These are phyloP conservation scores for Diospyros lotus DNA, from an alignment of 148 eudicot genomes.

Conservation along the genomic window DNA sequence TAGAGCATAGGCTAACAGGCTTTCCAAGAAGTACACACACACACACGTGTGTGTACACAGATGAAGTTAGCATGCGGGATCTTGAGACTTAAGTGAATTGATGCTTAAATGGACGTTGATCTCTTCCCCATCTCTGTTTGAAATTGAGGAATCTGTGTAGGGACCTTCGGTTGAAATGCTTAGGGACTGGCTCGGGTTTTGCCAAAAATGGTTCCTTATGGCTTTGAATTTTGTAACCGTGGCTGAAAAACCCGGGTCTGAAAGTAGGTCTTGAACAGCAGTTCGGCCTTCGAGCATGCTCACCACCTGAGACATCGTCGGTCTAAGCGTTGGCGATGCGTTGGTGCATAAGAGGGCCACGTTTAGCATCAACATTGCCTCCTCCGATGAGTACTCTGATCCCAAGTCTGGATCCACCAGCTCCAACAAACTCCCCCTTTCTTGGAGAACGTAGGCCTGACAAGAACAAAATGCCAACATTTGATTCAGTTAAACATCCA, in stretches of 20 bases:
- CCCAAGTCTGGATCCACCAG: slow-evolving; percentile 57
- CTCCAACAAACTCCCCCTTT: slow-evolving; percentile 46
- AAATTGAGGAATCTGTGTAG: slow-evolving; percentile 21
- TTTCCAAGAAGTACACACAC: too few species aligned
- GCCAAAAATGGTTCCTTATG: slow-evolving; percentile 54
- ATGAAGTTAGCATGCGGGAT: too few species aligned
- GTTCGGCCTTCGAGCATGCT: slow-evolving; percentile 65
- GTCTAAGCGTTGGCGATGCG: slow-evolving; percentile 52
- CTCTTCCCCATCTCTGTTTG: slow-evolving; percentile 23
- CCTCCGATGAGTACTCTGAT: slow-evolving; percentile 42
- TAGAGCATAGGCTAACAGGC: too few species aligned
- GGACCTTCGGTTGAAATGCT: slow-evolving; percentile 29
- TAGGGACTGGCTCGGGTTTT: slow-evolving; percentile 27
- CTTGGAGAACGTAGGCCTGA: slow-evolving; percentile 62
- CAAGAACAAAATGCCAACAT: not conserved
- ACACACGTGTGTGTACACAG: too few species aligned
- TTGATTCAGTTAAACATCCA: not conserved
- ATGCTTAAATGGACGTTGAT: too few species aligned
- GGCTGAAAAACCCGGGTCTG: slow-evolving; percentile 39
- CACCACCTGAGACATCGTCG: slow-evolving; percentile 53
- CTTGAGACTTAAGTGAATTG: too few species aligned
- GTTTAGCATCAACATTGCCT: slow-evolving; percentile 43
- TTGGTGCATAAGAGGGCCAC: slow-evolving; percentile 55
- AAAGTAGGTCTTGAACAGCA: slow-evolving; percentile 40
- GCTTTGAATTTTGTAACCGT: slow-evolving; percentile 30